phyloP scores from a whole-genome alignment of 345 rosid species.

The Melastoma malabathricum region DNA sequence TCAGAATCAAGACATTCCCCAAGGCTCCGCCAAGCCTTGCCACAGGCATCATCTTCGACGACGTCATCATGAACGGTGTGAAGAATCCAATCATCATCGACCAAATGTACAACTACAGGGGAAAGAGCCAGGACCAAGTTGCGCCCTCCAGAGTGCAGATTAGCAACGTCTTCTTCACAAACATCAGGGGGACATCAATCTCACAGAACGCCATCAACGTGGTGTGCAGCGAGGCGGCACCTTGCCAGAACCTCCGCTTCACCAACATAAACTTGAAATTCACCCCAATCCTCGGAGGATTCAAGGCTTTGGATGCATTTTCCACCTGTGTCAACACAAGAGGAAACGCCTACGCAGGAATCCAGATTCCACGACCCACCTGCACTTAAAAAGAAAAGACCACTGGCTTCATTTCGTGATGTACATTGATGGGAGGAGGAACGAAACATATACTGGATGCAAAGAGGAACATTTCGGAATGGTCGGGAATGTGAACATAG shows the following conservation, averaged over 20 bases:
- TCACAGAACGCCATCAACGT: constrained; percentile 26
- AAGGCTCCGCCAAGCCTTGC: constrained; percentile 37
- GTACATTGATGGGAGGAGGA: too few relatives aligned
- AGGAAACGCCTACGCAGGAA: constrained; percentile 15
- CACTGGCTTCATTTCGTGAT: too few relatives aligned
- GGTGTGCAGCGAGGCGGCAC: constrained; percentile 31
- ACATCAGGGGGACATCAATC: constrained; percentile 34
- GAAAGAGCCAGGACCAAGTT: constrained; percentile 6
- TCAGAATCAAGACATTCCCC: constrained; percentile 61
- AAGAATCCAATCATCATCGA: constrained; percentile 56
- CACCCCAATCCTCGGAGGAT: constrained; percentile 5
- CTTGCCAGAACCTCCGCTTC: constrained; percentile 29
- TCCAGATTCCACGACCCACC: constrained; percentile 22
- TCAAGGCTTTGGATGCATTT: constrained; percentile 8
- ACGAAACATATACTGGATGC: too few relatives aligned
- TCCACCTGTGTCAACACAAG: constrained; percentile 22
- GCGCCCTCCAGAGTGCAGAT: constrained; percentile 33
- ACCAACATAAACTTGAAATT: constrained; percentile 28
- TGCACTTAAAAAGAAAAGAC: too few relatives aligned
- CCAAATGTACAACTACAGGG: constrained; percentile 25
- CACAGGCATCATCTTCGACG: constrained; percentile 21
- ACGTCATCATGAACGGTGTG: constrained; percentile 40
- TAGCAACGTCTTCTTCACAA: constrained; percentile 21
- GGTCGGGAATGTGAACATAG: too few relatives aligned
- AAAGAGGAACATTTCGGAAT: too few relatives aligned